Evolutionary conservation across 202 grass and related monocot species (phyloP).

Genomic region (Schoenoplectus triqueter): DNA sequence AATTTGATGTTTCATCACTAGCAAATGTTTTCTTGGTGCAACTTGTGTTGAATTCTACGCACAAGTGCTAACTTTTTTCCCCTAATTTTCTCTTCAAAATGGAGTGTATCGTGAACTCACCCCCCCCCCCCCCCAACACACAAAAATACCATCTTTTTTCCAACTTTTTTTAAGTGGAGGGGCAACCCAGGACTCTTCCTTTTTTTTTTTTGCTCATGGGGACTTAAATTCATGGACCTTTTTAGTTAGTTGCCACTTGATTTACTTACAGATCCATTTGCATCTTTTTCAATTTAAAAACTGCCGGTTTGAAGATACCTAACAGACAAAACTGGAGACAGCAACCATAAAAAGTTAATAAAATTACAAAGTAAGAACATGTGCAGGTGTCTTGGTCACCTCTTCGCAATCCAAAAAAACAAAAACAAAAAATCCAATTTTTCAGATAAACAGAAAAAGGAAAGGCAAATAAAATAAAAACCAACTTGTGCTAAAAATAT

Average conservation of each 20-base stretch:
- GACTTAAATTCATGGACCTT: too few relatives aligned
- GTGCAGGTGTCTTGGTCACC: constrained; percentile 19
- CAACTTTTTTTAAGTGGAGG: too few relatives aligned
- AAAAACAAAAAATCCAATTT: not conserved
- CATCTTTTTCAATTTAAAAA: not conserved
- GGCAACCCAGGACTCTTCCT: too few relatives aligned
- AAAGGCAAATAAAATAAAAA: not conserved
- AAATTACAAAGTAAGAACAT: not conserved
- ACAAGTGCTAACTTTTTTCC: not conserved
- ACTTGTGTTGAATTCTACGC: not conserved
- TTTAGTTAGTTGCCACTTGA: too few relatives aligned
- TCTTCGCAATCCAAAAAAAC: constrained; percentile 5
- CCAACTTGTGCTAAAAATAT: too few relatives aligned
- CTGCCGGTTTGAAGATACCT: not conserved
- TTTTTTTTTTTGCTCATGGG: too few relatives aligned
- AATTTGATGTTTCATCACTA: not conserved
- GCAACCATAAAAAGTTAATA: not conserved
- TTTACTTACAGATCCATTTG: too few relatives aligned
- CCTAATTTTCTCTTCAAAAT: not conserved
- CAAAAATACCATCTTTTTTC: too few relatives aligned
- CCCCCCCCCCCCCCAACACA: not conserved
- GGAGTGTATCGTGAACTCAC: not conserved
- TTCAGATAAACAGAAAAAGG: not conserved
- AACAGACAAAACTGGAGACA: not conserved
- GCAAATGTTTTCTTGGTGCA: not conserved